A percentile compares a stretch with the other conserved stretches of the same genome.
Evolutionary conservation across 495 filamentous ascomycete genomes (phyloP).

Genomic region (Poronia punctata): DNA sequence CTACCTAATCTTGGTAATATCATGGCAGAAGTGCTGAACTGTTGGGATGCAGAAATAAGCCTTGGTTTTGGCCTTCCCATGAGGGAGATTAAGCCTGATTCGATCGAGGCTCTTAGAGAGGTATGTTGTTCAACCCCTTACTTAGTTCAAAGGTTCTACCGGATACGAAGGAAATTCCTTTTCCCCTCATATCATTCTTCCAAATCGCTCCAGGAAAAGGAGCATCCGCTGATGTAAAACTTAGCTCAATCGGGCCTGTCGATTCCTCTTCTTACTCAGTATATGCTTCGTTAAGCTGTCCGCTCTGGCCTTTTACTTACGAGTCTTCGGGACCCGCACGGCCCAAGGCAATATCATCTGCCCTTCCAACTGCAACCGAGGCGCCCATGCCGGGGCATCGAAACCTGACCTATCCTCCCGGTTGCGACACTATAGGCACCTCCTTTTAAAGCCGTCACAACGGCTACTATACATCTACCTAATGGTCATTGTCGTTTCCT

Average conservation of each 20-base stretch:
- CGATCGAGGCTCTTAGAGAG: neutral
- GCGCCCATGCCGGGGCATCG: neutral
- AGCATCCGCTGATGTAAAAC: no score
- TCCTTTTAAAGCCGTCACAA: neutral
- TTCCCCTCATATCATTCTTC: no score
- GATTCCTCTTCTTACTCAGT: slow-evolving; percentile 3
- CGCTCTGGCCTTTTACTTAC: slow-evolving; percentile 33
- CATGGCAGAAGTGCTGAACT: neutral
- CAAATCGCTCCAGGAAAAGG: no score
- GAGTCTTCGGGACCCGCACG: slow-evolving; percentile 23
- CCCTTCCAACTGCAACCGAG: neutral
- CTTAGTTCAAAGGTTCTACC: no score
- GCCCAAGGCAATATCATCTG: slow-evolving; percentile 13
- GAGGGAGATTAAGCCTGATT: neutral
- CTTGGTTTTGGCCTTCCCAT: neutral
- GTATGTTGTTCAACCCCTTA: slow-evolving; percentile 4
- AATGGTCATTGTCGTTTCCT: slow-evolving; percentile 16
- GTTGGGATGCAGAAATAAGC: neutral
- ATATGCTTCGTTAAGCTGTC: slow-evolving; percentile 30
- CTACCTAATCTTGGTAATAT: neutral
- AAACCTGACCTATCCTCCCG: neutral
- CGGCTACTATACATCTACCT: slow-evolving; percentile 1
- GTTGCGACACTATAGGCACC: neutral
- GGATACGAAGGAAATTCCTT: no score
- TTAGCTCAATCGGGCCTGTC: slow-evolving; percentile 12